Evolutionary conservation across 2,329 filamentous ascomycete genomes (phyloP).

Genomic region (Rhexocercosporidium sp.): DNA sequence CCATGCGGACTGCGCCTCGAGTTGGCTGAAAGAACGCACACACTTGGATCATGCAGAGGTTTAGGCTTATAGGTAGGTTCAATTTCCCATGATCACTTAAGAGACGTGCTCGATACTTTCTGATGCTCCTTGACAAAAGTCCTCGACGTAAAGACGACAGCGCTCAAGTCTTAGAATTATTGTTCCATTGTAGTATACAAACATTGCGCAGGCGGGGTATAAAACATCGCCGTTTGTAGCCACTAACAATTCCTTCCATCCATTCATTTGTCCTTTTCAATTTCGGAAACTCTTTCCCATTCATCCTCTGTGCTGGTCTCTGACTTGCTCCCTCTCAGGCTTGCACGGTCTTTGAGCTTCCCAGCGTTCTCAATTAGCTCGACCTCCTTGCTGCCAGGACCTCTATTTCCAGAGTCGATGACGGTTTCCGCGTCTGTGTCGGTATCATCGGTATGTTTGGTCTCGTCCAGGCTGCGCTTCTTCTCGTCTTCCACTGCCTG

Average conservation of each 20-base stretch:
- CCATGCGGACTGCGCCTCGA: too few species aligned
- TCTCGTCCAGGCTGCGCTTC: conserved; percentile 32
- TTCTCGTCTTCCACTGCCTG: conserved; percentile 52
- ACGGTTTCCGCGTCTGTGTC: conserved; percentile 58
- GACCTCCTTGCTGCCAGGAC: conserved; percentile 38
- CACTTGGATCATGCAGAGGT: too few species aligned
- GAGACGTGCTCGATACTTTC: too few species aligned
- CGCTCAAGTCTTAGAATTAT: too few species aligned
- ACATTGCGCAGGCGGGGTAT: conserved; percentile 22
- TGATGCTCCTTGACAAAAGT: too few species aligned
- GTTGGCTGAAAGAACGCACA: too few species aligned
- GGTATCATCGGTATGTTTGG: conserved; percentile 29
- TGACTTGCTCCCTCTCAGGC: conserved; percentile 53
- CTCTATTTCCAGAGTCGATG: conserved; percentile 45
- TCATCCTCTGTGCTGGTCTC: conserved; percentile 88
- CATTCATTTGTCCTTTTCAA: conserved; percentile 62
- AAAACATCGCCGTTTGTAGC: background rate
- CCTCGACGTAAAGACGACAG: too few species aligned
- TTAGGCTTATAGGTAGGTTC: too few species aligned
- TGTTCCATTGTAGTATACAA: background rate
- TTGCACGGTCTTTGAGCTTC: conserved; percentile 39
- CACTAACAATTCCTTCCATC: conserved; percentile 11
- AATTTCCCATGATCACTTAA: too few species aligned
- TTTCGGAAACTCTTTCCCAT: conserved; percentile 93
- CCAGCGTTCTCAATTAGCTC: conserved; percentile 36